Base-by-base conservation (phyloP, 345 rosid genomes). In the Moricandia arvensis region DNA sequence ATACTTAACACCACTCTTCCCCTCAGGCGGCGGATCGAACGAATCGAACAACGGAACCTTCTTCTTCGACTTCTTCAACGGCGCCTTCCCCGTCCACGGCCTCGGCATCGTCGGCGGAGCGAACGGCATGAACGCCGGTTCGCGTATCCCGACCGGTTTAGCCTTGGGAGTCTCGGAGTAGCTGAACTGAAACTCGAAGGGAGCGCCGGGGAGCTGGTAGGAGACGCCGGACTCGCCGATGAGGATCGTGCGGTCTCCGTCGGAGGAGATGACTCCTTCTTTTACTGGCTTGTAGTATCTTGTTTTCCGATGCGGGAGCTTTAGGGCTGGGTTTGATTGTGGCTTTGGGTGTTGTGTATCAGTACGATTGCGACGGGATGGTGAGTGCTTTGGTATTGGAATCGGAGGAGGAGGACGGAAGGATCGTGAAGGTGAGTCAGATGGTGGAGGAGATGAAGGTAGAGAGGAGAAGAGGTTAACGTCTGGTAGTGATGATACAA, bases 1-100 rank as follows among this genome's bases (percentile, higher is more conserved):
- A 24, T 59, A 58, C 72, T 89, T 91, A 21, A 79, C 93, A 2
- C 93, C 93, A 12, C 81, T 63, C 77, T 82, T 81, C 33, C 85
- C 91, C 0, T 87, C 81, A 2, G 89, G 91, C 6, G 93, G 91
- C 24, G 93, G 87, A 43, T 82, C 67, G 67, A 91, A 85, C 10
- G 96, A 89, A 71, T 89, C 96, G 54, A 89, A 91, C 13, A 91
- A 83, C 11, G 91, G 97, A 38, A 87, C 79, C 78, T 94, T 93
- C 81, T 90, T 93, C 87, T 87, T 90, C 30, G 82, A 77, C 59
- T 85, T 84, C 79, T 90, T 90, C 82, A 94, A 41, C 47, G 98
- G 98, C n/a, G 94, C 91, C 79, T 94, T 94, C 72, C 98, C 98
- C 0, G 98, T 94, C 98, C 98, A 91, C 2, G 98, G 98, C 45